Conservation (phyloP, 1,284 basidiomycete species). For the Puccinia horiana region DNA sequence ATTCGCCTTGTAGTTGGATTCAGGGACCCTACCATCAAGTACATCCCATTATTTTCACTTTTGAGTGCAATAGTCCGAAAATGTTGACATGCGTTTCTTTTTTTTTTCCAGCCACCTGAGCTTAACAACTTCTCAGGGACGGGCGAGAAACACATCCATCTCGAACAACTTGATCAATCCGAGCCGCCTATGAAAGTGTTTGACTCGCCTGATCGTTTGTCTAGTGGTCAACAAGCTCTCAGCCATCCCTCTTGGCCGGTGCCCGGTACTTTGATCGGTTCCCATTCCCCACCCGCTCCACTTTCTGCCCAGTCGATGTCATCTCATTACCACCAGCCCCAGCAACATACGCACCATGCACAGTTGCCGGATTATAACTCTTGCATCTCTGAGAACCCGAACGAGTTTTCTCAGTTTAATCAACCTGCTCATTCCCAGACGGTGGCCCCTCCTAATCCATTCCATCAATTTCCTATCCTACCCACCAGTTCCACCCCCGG, state of each 20-base stretch:
- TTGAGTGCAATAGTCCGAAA: not conserved
- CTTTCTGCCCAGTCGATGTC: not conserved
- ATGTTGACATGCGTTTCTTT: not conserved
- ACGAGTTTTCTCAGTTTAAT: constrained; percentile 11
- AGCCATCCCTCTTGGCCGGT: not conserved
- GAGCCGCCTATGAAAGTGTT: not conserved
- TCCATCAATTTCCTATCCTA: constrained; percentile 14
- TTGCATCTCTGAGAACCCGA: constrained; percentile 1
- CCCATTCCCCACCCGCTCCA: not conserved
- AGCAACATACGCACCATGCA: not conserved
- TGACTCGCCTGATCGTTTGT: not conserved
- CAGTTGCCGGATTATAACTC: constrained; percentile 19
- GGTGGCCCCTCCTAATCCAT: not conserved
- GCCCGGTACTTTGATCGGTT: not conserved
- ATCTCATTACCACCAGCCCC: constrained; percentile 7
- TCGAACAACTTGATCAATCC: not conserved
- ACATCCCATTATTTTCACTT: not conserved
- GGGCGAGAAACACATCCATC: not conserved
- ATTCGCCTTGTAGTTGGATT: constrained; percentile 28
- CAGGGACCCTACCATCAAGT: constrained; percentile 41
- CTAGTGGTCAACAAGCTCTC: not conserved
- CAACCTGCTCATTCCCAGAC: constrained; percentile 10
- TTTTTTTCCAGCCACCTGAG: not conserved
- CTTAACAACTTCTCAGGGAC: not conserved
- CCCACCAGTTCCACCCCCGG: not conserved